A percentile compares a stretch with the other conserved stretches of the same genome.
phyloP scores from a whole-genome alignment of 345 rosid species.

The Psidium guajava region DNA sequence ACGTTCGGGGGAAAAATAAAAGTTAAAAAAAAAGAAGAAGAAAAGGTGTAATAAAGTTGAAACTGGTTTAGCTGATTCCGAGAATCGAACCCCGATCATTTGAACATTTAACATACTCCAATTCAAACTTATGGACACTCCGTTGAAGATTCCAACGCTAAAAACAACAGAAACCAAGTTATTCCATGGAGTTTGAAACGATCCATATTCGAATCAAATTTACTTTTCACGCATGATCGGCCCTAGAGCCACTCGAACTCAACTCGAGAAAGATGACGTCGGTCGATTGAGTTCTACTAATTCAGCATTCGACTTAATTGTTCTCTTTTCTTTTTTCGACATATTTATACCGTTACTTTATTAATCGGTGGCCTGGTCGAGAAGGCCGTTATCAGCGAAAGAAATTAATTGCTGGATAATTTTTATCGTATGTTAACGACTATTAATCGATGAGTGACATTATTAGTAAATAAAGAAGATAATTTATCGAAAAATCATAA shows the following conservation, averaged over 20 bases:
- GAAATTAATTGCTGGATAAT: too few relatives aligned
- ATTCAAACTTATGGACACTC: not conserved
- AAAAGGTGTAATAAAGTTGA: not conserved
- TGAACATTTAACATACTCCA: not conserved
- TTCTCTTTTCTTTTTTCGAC: not conserved
- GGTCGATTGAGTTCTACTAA: rapidly evolving
- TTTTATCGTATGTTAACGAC: not conserved
- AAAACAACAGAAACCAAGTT: not conserved
- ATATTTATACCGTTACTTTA: too few relatives aligned
- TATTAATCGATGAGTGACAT: not conserved
- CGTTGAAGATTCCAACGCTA: not conserved
- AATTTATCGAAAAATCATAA: too few relatives aligned
- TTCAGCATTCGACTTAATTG: rapidly evolving
- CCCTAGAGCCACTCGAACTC: rapidly evolving
- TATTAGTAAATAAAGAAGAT: not conserved
- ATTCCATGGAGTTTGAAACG: not conserved
- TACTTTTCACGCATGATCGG: rapidly evolving
- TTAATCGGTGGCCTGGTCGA: rapidly evolving
- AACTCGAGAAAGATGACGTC: rapidly evolving
- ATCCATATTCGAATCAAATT: not conserved
- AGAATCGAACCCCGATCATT: not conserved
- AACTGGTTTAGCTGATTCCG: not conserved
- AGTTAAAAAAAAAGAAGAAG: not conserved
- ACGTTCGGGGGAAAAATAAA: not conserved
- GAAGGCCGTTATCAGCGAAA: not conserved